Evolutionary conservation across 805 yeast genomes (phyloP).

Genomic region (Wickerhamiella slavikovae): DNA sequence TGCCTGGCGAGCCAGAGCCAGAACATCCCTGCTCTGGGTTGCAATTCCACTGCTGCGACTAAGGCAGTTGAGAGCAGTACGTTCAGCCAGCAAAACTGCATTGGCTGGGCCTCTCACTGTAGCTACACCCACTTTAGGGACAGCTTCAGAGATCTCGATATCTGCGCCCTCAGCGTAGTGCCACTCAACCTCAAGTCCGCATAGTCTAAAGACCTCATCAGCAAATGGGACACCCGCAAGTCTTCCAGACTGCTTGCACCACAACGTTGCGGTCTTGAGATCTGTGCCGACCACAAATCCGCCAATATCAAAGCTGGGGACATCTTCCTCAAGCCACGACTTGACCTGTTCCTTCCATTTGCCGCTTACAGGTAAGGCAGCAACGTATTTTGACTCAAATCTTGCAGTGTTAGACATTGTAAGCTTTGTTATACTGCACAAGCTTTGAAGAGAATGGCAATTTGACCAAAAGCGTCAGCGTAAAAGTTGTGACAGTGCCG

Average conservation of each 20-base stretch:
- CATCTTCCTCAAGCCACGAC: conserved; percentile 65
- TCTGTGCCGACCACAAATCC: conserved; percentile 84
- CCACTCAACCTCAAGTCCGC: conserved; percentile 59
- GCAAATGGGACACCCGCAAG: conserved; percentile 82
- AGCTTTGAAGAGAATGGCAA: no score
- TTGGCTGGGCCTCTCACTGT: conserved; percentile 62
- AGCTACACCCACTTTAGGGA: conserved; percentile 53
- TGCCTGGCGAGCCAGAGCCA: conserved; percentile 36
- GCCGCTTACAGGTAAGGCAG: conserved; percentile 46
- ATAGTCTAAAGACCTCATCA: conserved; percentile 59
- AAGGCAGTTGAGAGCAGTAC: conserved; percentile 65
- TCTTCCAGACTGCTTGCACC: conserved; percentile 63
- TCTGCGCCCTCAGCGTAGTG: conserved; percentile 43
- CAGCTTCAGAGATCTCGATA: conserved; percentile 23
- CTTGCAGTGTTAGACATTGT: no score
- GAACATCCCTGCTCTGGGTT: conserved; percentile 41
- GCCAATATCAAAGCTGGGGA: conserved; percentile 85
- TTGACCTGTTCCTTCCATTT: conserved; percentile 66
- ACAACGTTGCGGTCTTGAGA: conserved; percentile 48
- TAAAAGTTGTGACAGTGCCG: no score
- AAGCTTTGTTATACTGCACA: no score
- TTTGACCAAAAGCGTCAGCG: no score
- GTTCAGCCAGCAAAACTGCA: conserved; percentile 60
- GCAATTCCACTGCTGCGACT: conserved; percentile 81
- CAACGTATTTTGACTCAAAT: no score